These are phyloP conservation scores for Prosopis cineraria DNA, from an alignment of 306 rosid genomes.

Conservation along the genomic window DNA sequence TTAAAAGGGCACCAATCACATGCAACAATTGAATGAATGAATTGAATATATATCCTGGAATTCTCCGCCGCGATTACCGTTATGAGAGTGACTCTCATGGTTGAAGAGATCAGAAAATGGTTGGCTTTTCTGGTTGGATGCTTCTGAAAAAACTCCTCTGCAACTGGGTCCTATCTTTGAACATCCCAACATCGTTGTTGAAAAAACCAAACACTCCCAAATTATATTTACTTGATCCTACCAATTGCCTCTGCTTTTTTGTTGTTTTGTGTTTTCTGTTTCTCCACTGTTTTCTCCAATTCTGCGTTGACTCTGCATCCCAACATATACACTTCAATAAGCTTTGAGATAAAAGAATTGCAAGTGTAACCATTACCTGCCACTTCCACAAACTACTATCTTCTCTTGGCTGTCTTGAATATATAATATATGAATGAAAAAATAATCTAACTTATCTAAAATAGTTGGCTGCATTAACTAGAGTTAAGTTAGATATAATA, in stretches of 20 bases:
- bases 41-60: not conserved
- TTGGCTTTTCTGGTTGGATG: not conserved
- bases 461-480: not conserved
- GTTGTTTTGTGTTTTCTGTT: not conserved
- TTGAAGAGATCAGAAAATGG: conserved; percentile 22
- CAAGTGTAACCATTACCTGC: no score
- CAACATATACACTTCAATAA: no score
- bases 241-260: not conserved
- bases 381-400: no score
- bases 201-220: not conserved
- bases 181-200: conserved; percentile 36
- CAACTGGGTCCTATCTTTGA: conserved; percentile 13
- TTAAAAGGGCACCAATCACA: not conserved
- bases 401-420: no score
- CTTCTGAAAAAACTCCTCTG: not conserved
- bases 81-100: not conserved
- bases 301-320: not conserved
- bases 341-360: no score
- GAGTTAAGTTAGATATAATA: no score
- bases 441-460: not conserved
- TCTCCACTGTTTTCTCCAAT: not conserved
- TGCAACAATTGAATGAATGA: not conserved
- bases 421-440: no score
- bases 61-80: conserved; percentile 60
- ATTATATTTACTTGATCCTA: not conserved